Percentiles rank a stretch among this genome's conserved stretches.
These are phyloP conservation scores for Gynandropsis gynandra DNA, from an alignment of 345 rosid species.

Conservation along the genomic window DNA sequence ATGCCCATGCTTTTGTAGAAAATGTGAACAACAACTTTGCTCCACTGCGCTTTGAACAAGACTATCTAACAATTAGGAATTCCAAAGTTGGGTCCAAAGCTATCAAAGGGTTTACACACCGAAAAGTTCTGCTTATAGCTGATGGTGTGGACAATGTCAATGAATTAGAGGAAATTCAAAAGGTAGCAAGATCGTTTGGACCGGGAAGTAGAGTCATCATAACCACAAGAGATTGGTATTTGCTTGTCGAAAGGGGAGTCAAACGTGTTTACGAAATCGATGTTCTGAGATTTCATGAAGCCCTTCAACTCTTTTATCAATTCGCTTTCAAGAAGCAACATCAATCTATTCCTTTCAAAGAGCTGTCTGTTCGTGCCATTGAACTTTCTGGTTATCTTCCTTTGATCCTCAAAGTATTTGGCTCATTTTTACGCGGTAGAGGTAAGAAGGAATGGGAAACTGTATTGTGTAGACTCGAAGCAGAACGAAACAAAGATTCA, in stretches of 20 bases:
- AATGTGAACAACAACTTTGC: neutral
- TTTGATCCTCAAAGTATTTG: slow-evolving; percentile 24
- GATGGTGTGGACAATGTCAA: slow-evolving; percentile 5
- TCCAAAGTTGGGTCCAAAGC: neutral
- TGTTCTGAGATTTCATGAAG: neutral
- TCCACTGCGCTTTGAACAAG: neutral
- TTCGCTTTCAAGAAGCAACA: slow-evolving; percentile 9
- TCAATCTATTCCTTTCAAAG: too few relatives aligned
- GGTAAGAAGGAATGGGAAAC: slow-evolving; percentile 18
- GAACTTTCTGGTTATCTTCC: slow-evolving; percentile 26
- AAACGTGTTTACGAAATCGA: slow-evolving; percentile 4
- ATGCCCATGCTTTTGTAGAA: slow-evolving; percentile 14
- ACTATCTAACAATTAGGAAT: neutral
- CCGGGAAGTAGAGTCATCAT: neutral
- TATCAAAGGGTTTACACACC: neutral
- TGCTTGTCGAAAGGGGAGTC: slow-evolving; percentile 6
- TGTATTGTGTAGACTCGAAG: slow-evolving; percentile 6
- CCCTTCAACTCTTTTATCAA: neutral
- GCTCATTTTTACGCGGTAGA: slow-evolving; percentile 12
- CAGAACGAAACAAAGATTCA: neutral
- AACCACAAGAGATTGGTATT: neutral
- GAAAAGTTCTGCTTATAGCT: slow-evolving; percentile 2
- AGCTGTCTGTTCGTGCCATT: slow-evolving; percentile 11
- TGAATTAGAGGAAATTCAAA: slow-evolving; percentile 6
- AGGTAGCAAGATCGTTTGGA: slow-evolving; percentile 10